phyloP scores from a whole-genome alignment of 768 basidiomycete species.

The Suillus tomentosus region DNA sequence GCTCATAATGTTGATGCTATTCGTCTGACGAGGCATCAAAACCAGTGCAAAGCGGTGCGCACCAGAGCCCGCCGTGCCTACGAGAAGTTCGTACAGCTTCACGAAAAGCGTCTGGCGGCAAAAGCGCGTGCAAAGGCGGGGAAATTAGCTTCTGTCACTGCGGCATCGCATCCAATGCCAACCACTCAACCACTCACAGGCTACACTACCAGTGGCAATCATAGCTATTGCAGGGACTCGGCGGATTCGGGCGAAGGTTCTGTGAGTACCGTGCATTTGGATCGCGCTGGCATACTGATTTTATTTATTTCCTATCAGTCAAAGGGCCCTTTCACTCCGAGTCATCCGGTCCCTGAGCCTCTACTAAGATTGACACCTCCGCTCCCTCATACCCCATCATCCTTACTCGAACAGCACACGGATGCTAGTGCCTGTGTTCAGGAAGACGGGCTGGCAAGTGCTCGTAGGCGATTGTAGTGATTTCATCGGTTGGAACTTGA shows the following conservation, averaged over 20 bases:
- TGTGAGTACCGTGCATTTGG: not conserved
- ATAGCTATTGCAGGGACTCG: no score
- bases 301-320: not conserved
- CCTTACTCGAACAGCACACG: no score
- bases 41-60: not conserved
- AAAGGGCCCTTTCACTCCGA: no score
- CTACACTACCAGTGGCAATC: not conserved
- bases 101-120: not conserved
- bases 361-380: no score
- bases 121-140: not conserved
- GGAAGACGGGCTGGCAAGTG: no score
- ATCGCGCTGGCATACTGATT: not conserved
- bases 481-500: no score
- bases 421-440: no score
- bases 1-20: not conserved
- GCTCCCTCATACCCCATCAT: no score
- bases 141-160: not conserved
- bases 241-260: not conserved
- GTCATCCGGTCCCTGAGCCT: no score
- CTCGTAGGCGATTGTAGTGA: no score
- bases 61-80: not conserved
- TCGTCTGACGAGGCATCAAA: not conserved
- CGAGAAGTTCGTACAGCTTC: not conserved
- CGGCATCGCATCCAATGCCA: no score
- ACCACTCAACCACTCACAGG: no score